Evolutionary conservation across 139 green algal genomes (phyloP).

Genomic region (Chloropicon primus): DNA sequence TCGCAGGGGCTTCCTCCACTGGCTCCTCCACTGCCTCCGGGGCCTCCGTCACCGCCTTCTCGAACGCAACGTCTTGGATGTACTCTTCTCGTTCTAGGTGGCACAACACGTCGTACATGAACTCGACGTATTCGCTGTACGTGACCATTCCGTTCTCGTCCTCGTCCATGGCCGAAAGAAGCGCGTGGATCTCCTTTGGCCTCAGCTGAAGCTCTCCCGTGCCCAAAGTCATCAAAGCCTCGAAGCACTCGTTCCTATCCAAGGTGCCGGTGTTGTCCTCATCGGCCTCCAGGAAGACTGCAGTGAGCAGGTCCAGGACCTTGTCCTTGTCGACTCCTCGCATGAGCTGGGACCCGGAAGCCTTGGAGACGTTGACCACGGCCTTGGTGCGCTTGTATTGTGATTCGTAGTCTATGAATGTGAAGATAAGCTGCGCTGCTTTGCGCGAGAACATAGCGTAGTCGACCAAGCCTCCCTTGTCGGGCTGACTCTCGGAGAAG

Average conservation of each 20-base stretch:
- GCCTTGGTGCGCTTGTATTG: constrained; percentile 9
- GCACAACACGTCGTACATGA: constrained; percentile 39
- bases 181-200: constrained; percentile 13
- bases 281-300: neutral
- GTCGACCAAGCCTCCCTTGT: constrained; percentile 7
- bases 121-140: constrained; percentile 37
- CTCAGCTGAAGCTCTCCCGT: neutral
- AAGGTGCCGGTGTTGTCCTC: neutral
- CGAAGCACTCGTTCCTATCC: neutral
- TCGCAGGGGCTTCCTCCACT: neutral
- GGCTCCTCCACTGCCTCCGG: neutral
- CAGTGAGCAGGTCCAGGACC: constrained; percentile 8
- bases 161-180: constrained; percentile 32
- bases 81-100: constrained; percentile 26
- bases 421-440: constrained; percentile 13
- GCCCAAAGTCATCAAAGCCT: neutral
- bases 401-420: constrained; percentile 4
- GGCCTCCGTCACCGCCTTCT: neutral
- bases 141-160: constrained; percentile 30
- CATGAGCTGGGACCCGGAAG: constrained; percentile 10
- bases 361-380: constrained; percentile 1
- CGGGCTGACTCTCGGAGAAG: constrained; percentile 7
- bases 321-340: neutral
- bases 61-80: constrained; percentile 12
- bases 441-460: constrained; percentile 9